These are phyloP conservation scores for Gyromitra esculenta DNA, from an alignment of 2,329 filamentous ascomycete species.

Conservation along the genomic window DNA sequence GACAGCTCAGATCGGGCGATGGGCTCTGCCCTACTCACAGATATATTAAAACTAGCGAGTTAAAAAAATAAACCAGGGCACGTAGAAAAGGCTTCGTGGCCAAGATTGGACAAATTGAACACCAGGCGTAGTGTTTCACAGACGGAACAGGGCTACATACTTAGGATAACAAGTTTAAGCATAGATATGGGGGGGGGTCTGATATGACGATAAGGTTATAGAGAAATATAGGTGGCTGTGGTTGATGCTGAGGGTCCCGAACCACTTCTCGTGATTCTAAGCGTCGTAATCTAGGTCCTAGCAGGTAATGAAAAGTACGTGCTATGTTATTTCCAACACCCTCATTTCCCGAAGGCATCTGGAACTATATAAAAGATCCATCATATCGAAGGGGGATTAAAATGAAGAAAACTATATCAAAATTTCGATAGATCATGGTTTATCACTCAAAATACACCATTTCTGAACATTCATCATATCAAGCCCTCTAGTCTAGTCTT, in stretches of 20 bases:
- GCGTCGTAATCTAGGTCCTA: background rate
- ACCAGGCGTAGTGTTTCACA: background rate
- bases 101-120: background rate
- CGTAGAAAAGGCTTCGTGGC: background rate
- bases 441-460: conserved; percentile 17
- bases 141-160: background rate
- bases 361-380: background rate
- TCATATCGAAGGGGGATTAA: background rate
- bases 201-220: background rate
- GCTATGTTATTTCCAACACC: background rate
- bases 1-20: conserved; percentile 4
- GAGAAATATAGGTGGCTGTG: background rate
- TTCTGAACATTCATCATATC: background rate
- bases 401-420: background rate
- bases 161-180: background rate
- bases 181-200: background rate
- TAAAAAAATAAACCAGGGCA: background rate
- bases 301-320: background rate
- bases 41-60: background rate
- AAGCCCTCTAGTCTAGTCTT: background rate
- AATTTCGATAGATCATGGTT: conserved; percentile 16
- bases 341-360: background rate
- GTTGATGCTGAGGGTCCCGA: background rate
- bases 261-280: conserved; percentile 5
- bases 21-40: background rate